A percentile compares a stretch with the other conserved stretches of the same genome.
Evolutionary conservation across 1,284 basidiomycete genomes (phyloP).

Genomic region (Rhodotorula glutinis): DNA sequence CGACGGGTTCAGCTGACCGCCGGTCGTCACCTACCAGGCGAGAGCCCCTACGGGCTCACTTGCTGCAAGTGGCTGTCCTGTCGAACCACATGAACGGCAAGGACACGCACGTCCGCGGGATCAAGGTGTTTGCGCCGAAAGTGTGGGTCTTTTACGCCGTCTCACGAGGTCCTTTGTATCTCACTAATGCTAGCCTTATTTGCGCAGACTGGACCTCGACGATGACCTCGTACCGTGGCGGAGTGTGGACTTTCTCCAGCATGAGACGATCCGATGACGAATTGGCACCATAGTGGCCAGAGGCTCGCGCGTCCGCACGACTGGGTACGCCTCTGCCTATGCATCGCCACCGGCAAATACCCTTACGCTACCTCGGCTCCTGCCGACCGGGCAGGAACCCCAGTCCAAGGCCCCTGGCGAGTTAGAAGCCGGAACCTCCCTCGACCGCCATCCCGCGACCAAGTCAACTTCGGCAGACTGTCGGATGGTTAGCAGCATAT

Average conservation of each 20-base stretch:
- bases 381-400: too few species aligned
- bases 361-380: too few species aligned
- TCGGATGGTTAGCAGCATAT: too few species aligned
- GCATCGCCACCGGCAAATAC: too few species aligned
- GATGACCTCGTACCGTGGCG: constrained; percentile 68
- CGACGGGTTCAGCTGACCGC: too few species aligned
- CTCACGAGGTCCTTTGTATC: too few species aligned
- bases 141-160: constrained; percentile 58
- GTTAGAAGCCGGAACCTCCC: too few species aligned
- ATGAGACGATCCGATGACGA: constrained; percentile 66
- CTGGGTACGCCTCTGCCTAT: too few species aligned
- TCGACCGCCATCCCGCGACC: too few species aligned
- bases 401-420: too few species aligned
- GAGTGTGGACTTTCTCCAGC: constrained; percentile 65
- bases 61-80: constrained; percentile 84
- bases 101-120: constrained; percentile 92
- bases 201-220: constrained; percentile 50
- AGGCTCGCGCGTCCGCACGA: background rate
- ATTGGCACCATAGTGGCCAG: too few species aligned
- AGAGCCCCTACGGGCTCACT: constrained; percentile 80
- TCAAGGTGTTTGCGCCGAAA: constrained; percentile 77
- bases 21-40: constrained; percentile 51
- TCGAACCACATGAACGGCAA: constrained; percentile 98
- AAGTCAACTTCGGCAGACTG: too few species aligned
- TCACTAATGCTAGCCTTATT: background rate